Base-by-base conservation (phyloP, 116 monocot species). In the Papilionanthe hybrid region DNA sequence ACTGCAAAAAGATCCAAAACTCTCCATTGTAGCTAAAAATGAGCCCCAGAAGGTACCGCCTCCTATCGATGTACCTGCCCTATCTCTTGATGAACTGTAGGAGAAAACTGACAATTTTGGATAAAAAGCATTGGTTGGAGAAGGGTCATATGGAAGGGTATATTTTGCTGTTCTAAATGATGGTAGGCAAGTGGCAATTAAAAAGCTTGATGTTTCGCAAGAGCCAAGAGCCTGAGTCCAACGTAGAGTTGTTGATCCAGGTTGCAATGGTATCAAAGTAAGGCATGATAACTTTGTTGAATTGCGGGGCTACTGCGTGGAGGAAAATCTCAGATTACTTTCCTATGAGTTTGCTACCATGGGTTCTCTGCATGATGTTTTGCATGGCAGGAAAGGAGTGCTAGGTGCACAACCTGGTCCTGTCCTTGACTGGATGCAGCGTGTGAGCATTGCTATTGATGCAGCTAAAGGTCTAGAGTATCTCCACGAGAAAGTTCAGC, bases 291-390 rank as follows among this genome's bases (percentile, higher is more conserved):
- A 98, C 83, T 86, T 92, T 79, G 90, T 98, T 72, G 86, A 94
- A 69, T 78, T 98, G 77, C 78, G 92, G 81, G 94, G 94, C 10
- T 98, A 94, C 76, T 98, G 94, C 78, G 83, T 89, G 10, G 94
- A 94, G 78, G 94, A 86, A 79, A 91, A 93, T 76, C 72, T 87
- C 28, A 85, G 91, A 18, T 37, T 94, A 32, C 82, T 98, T 77
- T 82, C 91, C 25, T 97, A 94, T 85, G 97, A 98, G 73, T 98
- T 91, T 87, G 92, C 97, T 10, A 98, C 92, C 41, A 91, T 94
- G 97, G 97, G 94, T 76, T 94, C 97, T 78, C 82, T 98, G 69
- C 97, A 98, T 84, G 94, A 94, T 94, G 88, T 94, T 86, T 86
- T 98, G 75, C 97, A 98, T 86, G 97, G 96, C 37, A 82, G 96